Evolutionary conservation across 768 basidiomycete species (phyloP), one percentile per base, ranked within the genome.

Genomic region (Galerina sulciceps): DNA sequence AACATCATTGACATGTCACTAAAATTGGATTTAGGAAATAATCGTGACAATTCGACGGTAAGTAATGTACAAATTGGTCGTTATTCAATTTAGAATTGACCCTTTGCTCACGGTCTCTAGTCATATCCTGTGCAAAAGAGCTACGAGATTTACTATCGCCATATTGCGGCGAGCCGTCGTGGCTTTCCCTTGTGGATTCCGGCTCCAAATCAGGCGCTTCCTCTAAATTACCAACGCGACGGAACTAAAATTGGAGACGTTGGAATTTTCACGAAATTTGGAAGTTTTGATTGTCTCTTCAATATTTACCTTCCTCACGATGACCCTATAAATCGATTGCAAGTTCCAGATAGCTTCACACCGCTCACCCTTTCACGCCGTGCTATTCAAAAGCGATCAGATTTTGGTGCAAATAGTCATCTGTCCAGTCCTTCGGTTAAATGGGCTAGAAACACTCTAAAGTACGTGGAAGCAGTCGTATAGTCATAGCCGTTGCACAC

Each of bases 191-290:
- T 77, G 14, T 76, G 71, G 71, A 61, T 67, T 23, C 75, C 75
- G 2, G 68, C 69, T 18, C 68, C 70, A 6, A 67, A 66, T 22
- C 52, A 49, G 26, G 57, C 44, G 13, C 55, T 69, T 14, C 68
- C 69, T 64, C 38, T 31, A 3, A 13, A 26, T 5, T 69, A 71
- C 55, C 64, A 56, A 46, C 60, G 51, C 2, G 36, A 53, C 11
- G 76, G 75, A 0, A 63, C 71, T 37, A 64, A 55, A 22, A 74
- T 78, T 37, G 76, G 76, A 4, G 76, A 78, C 40, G 73, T 79
- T 15, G 75, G 76, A 9, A 62, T 71, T 10, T 53, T 77, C 17
- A 66, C 70, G 23, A 60, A 59, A 34, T 57, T 61, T 34, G 75
- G 75, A 34, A 56, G 53, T 9, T 78, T 76, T 18, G 71, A 72